These are phyloP conservation scores for Blattamonas nauphoetae DNA, from an alignment of 78 protist genomes.

Conservation along the genomic window DNA sequence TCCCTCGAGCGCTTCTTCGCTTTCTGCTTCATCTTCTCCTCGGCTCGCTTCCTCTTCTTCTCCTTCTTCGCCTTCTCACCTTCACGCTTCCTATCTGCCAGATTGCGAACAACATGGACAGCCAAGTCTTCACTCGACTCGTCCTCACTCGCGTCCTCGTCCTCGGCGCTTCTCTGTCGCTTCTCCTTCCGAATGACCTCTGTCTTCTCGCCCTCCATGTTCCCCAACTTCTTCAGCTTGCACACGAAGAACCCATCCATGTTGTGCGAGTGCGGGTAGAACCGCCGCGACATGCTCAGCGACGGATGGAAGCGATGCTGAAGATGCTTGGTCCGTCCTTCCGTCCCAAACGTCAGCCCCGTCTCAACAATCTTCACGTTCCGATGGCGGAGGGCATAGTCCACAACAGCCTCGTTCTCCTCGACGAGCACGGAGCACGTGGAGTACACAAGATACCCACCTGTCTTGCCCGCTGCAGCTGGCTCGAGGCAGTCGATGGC, in stretches of 20 bases:
- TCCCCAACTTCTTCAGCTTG: slow-evolving; percentile 74
- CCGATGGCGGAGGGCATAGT: slow-evolving; percentile 80
- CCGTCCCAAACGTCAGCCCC: slow-evolving; percentile 22
- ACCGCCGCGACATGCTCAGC: slow-evolving; percentile 52
- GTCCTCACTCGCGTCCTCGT: not conserved
- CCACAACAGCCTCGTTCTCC: slow-evolving; percentile 93
- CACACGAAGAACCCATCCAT: slow-evolving; percentile 98
- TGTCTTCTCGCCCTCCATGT: slow-evolving; percentile 11
- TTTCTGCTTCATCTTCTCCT: not conserved
- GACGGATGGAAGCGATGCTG: slow-evolving; percentile 63
- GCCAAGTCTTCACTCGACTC: not conserved
- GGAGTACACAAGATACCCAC: slow-evolving; percentile 34
- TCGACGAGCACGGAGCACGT: slow-evolving; percentile 71
- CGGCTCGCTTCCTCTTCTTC: not conserved
- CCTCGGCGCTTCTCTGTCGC: not conserved
- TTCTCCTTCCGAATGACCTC: not conserved
- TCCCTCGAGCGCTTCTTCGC: not conserved
- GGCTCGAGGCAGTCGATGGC: slow-evolving; percentile 90
- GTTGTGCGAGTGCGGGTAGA: slow-evolving; percentile 96
- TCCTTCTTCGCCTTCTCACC: not conserved
- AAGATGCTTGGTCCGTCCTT: slow-evolving; percentile 58
- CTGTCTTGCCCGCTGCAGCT: not conserved
- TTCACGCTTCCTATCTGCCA: not conserved
- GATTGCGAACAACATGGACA: not conserved
- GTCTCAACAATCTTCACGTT: slow-evolving; percentile 17